Evolutionary conservation across 768 basidiomycete genomes (phyloP).

Genomic region (Clathrus columnatus): DNA sequence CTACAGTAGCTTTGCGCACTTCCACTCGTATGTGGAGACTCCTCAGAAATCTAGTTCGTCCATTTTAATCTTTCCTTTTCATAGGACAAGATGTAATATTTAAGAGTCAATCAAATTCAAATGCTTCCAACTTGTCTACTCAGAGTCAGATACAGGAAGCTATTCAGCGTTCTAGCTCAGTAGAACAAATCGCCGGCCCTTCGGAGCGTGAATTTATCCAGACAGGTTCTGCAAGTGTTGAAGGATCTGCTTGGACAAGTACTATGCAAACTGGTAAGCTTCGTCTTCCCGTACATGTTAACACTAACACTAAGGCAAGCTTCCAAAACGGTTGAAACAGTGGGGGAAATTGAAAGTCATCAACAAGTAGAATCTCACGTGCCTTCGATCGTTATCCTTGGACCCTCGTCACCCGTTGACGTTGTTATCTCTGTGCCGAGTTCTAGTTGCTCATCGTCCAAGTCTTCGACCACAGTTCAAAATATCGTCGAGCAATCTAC

Average conservation of each 20-base stretch:
- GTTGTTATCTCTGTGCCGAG: not conserved
- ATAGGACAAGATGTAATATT: not conserved
- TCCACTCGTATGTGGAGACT: not conserved
- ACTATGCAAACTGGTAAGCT: not conserved
- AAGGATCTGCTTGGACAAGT: no score
- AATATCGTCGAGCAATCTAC: not conserved
- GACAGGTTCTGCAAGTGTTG: not conserved
- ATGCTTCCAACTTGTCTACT: not conserved
- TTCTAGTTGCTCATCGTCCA: not conserved
- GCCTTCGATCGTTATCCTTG: not conserved
- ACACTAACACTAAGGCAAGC: not conserved
- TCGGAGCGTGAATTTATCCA: not conserved
- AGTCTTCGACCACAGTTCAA: not conserved
- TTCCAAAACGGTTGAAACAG: not conserved
- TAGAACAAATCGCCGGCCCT: not conserved
- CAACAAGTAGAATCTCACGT: not conserved
- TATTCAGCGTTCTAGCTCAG: no score
- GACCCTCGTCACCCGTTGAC: not conserved
- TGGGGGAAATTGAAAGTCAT: not conserved
- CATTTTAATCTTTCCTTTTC: not conserved
- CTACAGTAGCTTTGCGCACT: not conserved
- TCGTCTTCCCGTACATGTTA: not conserved
- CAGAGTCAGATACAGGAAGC: not conserved
- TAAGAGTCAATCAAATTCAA: not conserved
- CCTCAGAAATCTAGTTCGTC: not conserved